Base-by-base conservation (phyloP, 768 basidiomycete genomes). In the Tulasnella calospora region DNA sequence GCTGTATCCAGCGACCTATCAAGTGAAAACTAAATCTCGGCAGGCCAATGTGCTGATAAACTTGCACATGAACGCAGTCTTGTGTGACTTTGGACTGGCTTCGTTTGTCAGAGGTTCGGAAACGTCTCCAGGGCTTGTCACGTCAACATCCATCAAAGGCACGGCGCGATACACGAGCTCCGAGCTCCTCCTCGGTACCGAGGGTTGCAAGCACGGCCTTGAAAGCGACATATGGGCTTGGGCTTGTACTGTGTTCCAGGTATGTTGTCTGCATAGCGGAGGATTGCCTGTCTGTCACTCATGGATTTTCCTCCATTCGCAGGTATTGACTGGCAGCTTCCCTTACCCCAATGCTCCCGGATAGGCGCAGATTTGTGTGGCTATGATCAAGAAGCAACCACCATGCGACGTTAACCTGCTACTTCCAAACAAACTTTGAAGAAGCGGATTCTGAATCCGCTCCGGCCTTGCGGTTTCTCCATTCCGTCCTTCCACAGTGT, bases 201-300 rank as follows among this genome's bases (percentile, higher is more conserved):
- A 73, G 1, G 12, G 17, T 19, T 44, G 8, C 15, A 17, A 10
- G 13, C 71, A 40, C 13, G 15, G 33, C 23, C 71, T 40, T 27
- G 71, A 40, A 41, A 73, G 71, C 23, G 71, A 73, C 23, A 36
- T 73, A 23, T 73, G 71, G 71, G 71, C 71, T 13, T 73, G 71
- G 71, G 71, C 33, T 13, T 73, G 71, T 73, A n/a, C 40, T 2
- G 35, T n/a, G 23, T 44, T 35, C 35, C 33, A 72, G 38, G 71
- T 72, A 51, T 10, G n/a, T 51, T 51, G 44, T 13, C 13, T 35
- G 36, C 27, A 19, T 44, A 0, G 9, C n/a, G n/a, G n/a, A n/a
- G n/a, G 10, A 38, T 36, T 46, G 23, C 27, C 5, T 7, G 33
- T 38, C 13, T 71, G 35, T 71, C 71, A 13, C 17, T 27, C 33